Base-by-base conservation (phyloP, 208 protist species). In the Crithidia expoeki region DNA sequence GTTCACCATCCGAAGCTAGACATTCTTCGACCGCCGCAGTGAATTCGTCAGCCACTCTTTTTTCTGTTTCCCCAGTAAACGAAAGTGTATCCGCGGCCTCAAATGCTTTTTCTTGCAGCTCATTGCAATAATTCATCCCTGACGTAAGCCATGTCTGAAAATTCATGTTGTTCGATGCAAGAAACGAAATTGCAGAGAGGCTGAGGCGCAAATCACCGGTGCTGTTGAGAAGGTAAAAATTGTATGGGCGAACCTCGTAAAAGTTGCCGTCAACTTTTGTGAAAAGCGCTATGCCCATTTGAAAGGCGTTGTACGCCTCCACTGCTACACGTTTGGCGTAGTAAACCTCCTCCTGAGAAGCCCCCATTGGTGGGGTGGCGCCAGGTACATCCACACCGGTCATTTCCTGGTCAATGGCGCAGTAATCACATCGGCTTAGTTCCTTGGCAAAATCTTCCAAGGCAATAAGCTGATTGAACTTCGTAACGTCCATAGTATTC, bases 321-420 rank as follows among this genome's bases (percentile, higher is more conserved):
- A 81, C 76, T 21, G 84, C 83, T 2, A 74, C 27, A 16, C 84
- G 79, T 21, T 79, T 84, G 0, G 57, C 50, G 42, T 62, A 50
- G 52, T 92, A 94, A 3, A 87, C 72, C 1, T 79, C 77, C 16
- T 68, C 71, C 10, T 80, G 74, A 32, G 71, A 38, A 10, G 73
- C 68, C 0, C 63, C 77, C 52, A 77, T 76, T 2, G 50, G 61
- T 6, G 49, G 51, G 5, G 71, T 58, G 9, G 51, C 17, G 21
- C 67, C 83, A 1, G 72, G 51, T 25, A 67, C 40, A 12, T 85
- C 69, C 10, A 94, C 77, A 52, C 89, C 89, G 0, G 86, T 92
- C 89, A 94, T 94, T 80, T 94, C 89, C 64, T 94, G 86, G 58
- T 94, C 89, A 17, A 92, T 50, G 2, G 86, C 81, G 62, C 64